These are phyloP conservation scores for Plasmodium malariae DNA, from an alignment of 169 alveolate species.

Conservation along the genomic window DNA sequence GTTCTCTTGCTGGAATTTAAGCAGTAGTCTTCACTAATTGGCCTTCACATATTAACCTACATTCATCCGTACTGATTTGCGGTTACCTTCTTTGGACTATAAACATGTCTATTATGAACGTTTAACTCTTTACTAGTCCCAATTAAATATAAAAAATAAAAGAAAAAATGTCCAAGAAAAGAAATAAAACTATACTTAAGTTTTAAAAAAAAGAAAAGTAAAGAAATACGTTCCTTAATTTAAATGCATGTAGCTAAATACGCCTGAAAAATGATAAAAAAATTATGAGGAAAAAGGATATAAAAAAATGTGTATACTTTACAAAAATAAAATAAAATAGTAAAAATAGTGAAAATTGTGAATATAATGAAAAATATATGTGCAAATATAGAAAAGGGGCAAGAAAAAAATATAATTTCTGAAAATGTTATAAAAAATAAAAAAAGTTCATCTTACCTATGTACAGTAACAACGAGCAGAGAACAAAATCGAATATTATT, in stretches of 20 bases:
- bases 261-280: slow-evolving; percentile 12
- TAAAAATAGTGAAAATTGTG: not conserved
- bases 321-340: not conserved
- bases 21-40: too few relatives aligned
- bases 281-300: not conserved
- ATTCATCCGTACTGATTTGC: too few relatives aligned
- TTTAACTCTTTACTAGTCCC: too few relatives aligned
- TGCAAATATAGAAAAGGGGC: not conserved
- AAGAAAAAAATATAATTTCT: not conserved
- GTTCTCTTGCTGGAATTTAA: too few relatives aligned
- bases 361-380: not conserved
- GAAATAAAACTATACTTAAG: not conserved
- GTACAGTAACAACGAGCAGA: slow-evolving; percentile 50
- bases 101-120: too few relatives aligned
- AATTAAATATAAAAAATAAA: not conserved
- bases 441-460: slow-evolving; percentile 36
- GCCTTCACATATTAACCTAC: too few relatives aligned
- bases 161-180: not conserved
- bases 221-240: slow-evolving; percentile 9
- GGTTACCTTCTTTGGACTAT: too few relatives aligned
- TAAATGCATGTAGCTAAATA: slow-evolving; percentile 65
- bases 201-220: not conserved
- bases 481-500: slow-evolving; percentile 68
- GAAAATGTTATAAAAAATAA: not conserved
- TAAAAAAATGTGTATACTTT: not conserved